phyloP scores from a whole-genome alignment of 768 basidiomycete genomes.

The Pleurotus tuber-regium region DNA sequence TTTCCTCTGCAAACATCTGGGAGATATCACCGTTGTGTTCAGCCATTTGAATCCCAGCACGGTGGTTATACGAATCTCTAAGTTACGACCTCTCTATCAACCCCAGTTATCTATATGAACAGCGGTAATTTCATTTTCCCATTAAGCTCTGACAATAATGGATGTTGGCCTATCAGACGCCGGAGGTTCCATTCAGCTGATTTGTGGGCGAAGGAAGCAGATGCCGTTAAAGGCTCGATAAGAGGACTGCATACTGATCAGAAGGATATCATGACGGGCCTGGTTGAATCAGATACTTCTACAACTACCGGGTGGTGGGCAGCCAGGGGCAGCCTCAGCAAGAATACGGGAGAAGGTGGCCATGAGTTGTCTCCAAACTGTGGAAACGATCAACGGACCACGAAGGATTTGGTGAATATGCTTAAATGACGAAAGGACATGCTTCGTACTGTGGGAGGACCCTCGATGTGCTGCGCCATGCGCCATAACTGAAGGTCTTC shows the following conservation, averaged over 20 bases:
- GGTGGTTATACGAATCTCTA: not conserved
- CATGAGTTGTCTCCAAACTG: too few relatives aligned
- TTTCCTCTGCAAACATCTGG: constrained; percentile 34
- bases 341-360: too few relatives aligned
- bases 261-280: too few relatives aligned
- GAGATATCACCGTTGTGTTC: not conserved
- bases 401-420: too few relatives aligned
- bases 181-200: too few relatives aligned
- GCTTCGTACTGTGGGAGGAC: too few relatives aligned
- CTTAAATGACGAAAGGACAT: too few relatives aligned
- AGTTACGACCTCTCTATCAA: not conserved
- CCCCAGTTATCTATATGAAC: not conserved
- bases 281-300: not conserved
- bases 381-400: too few relatives aligned
- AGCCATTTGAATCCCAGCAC: not conserved
- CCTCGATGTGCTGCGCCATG: too few relatives aligned
- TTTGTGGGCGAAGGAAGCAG: not conserved
- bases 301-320: not conserved
- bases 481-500: too few relatives aligned
- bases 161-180: not conserved
- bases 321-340: too few relatives aligned
- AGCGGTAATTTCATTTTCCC: not conserved
- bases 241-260: not conserved
- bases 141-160: not conserved
- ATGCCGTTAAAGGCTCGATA: not conserved